Percentiles rank a stretch among this genome's conserved stretches.
These are phyloP conservation scores for Colletotrichum sp. DNA, from an alignment of 2,329 filamentous ascomycete genomes.

Conservation along the genomic window DNA sequence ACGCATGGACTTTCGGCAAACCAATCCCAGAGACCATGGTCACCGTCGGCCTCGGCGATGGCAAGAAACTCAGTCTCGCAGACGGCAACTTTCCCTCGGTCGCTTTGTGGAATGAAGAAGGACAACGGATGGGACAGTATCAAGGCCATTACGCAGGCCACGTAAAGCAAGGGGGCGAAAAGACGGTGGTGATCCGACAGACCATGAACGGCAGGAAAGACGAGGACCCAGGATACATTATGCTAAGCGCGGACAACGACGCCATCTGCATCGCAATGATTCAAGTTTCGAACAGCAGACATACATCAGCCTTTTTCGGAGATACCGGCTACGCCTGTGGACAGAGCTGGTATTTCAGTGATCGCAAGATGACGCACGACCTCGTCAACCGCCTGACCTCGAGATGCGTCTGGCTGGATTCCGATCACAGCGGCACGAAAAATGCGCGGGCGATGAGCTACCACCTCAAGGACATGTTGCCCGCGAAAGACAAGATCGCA, in stretches of 20 bases:
- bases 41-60: background rate
- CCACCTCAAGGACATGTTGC: conserved; percentile 25
- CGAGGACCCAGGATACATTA: conserved; percentile 17
- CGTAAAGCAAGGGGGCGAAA: background rate
- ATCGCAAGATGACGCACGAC: conserved; percentile 11
- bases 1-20: background rate
- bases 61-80: background rate
- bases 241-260: conserved; percentile 26
- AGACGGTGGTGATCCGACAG: conserved; percentile 8
- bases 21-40: background rate
- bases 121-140: conserved; percentile 20
- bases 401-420: background rate
- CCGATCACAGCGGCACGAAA: background rate
- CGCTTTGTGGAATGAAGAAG: conserved; percentile 24
- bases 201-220: conserved; percentile 5
- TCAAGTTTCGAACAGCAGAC: conserved; percentile 19
- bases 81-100: conserved; percentile 20
- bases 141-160: background rate
- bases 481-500: conserved; percentile 8
- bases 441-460: conserved; percentile 26
- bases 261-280: conserved; percentile 26
- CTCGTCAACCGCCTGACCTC: conserved; percentile 23
- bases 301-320: conserved; percentile 21
- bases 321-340: conserved; percentile 26
- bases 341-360: conserved; percentile 26